Percentiles rank a stretch among this genome's conserved stretches.
Evolutionary conservation across 179 eudicot species (phyloP).

Genomic region (Sideroxylon spinosum): DNA sequence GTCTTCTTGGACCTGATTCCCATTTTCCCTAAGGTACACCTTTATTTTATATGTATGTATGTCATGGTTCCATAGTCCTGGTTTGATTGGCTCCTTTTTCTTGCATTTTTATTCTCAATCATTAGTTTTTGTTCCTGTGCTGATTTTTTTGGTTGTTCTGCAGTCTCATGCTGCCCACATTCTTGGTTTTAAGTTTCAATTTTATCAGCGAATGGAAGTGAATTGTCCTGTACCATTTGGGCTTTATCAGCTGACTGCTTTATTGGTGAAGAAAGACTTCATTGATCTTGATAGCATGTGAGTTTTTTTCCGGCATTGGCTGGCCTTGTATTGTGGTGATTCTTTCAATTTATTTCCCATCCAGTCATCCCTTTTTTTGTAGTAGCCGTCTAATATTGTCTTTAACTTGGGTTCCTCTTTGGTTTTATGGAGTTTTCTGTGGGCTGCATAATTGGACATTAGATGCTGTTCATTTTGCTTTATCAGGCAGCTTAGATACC

Average conservation of each 20-base stretch:
- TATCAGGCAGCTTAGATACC: background rate
- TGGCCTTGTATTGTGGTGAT: conserved; percentile 2
- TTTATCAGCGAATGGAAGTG: conserved; percentile 86
- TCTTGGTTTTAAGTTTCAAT: conserved; percentile 94
- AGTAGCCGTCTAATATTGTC: background rate
- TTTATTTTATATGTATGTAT: background rate
- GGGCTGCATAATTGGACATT: background rate
- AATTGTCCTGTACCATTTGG: conserved; percentile 63
- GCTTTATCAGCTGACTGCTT: conserved; percentile 85
- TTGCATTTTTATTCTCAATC: background rate
- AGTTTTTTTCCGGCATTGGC: conserved; percentile 27
- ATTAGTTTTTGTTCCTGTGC: conserved; percentile 8
- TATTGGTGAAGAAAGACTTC: conserved; percentile 80
- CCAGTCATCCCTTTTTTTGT: background rate
- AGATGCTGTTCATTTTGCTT: background rate
- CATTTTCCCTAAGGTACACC: conserved; percentile 87
- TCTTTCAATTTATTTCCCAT: background rate
- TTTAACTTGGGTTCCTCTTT: background rate
- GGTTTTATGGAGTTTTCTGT: background rate
- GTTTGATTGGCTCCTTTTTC: conserved; percentile 4
- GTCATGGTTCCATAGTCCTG: background rate
- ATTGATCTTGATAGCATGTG: conserved; percentile 95
- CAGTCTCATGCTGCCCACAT: conserved; percentile 99
- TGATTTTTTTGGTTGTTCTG: conserved; percentile 23
- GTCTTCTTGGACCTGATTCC: conserved; percentile 89